These are phyloP conservation scores for Pleurotus salmoneostramineus DNA, from an alignment of 768 basidiomycete genomes.

Conservation along the genomic window DNA sequence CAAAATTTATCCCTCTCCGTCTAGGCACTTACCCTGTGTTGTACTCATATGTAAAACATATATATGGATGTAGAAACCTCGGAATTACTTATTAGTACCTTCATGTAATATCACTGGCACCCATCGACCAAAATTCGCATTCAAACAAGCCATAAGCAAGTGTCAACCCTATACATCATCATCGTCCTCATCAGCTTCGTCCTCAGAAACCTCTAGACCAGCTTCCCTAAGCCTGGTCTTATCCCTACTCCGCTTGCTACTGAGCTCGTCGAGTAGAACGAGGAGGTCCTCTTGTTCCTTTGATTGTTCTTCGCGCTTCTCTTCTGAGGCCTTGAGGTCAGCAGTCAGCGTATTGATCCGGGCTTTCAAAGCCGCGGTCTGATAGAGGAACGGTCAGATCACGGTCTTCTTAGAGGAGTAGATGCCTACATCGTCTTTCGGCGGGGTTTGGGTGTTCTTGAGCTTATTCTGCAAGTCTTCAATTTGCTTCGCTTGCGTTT, in stretches of 20 bases:
- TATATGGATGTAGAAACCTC: background rate
- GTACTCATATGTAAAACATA: slow-evolving; percentile 5
- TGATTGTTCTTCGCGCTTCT: slow-evolving; percentile 76
- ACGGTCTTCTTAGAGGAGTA: background rate
- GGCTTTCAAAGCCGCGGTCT: slow-evolving; percentile 43
- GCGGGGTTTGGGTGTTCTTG: slow-evolving; percentile 30
- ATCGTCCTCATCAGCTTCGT: slow-evolving; percentile 74
- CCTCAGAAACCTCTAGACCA: slow-evolving; percentile 89
- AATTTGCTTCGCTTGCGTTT: slow-evolving; percentile 78
- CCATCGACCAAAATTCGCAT: background rate
- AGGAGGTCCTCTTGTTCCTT: slow-evolving; percentile 97
- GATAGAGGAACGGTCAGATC: background rate
- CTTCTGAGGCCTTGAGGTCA: slow-evolving; percentile 49
- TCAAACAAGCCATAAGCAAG: background rate
- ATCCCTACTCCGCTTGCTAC: slow-evolving; percentile 78
- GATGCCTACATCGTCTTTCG: slow-evolving; percentile 31
- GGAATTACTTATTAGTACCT: background rate
- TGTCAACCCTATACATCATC: slow-evolving; percentile 25
- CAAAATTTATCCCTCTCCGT: background rate
- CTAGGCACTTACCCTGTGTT: slow-evolving; percentile 3
- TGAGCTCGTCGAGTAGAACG: slow-evolving; percentile 90
- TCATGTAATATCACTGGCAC: background rate
- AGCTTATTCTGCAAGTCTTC: slow-evolving; percentile 62
- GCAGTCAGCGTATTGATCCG: slow-evolving; percentile 43
- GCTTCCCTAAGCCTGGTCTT: slow-evolving; percentile 72